Base-by-base conservation (phyloP, 345 rosid species). In the Firmiana major region DNA sequence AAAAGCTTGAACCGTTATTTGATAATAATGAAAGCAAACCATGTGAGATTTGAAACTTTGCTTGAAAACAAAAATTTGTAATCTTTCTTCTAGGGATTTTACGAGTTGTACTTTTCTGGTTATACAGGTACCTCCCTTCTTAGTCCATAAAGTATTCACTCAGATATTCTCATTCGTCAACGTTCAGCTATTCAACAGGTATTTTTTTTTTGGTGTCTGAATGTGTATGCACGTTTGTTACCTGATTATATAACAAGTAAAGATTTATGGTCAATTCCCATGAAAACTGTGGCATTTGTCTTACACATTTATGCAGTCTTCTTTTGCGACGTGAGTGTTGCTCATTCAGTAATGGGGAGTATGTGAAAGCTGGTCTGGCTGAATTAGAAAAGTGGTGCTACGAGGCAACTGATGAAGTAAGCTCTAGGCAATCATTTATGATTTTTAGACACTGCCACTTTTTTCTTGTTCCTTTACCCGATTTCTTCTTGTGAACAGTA, bases 291-390 rank as follows among this genome's bases (percentile, higher is more conserved):
- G 34, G 62, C 43, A 59, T 77, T 51, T 71, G 43, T 78, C 59
- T 70, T 71, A 1, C 45, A 9, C 59, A 71, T 42, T 55, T 86
- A 51, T 84, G 87, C 95, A 96, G 99, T 91, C 99, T 96, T 80
- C 97, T 96, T 77, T 86, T 93, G 85, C 90, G 97, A 71, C 97
- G 97, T 55, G 99, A 96, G 79, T 96, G 99, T 81, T 96, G 98
- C 88, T 96, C 99, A 72, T 96, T 96, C 85, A 96, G 98, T 76
- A 94, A 96, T 34, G 99, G 99, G 67, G 99, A 96, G 86, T 93
- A 91, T 73, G 97, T 96, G 71, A 96, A 92, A 84, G 86, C 97
- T 31, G 99, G 99, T 54, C 84, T 96, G 81, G 92, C 97, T 71
- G 99, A 93, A 85, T 84, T 96, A 70, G 99, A 92, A 77, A 95